Percentiles rank a stretch among this genome's conserved stretches.
These are phyloP conservation scores for Albizia julibrissin DNA, from an alignment of 306 rosid genomes.

Conservation along the genomic window DNA sequence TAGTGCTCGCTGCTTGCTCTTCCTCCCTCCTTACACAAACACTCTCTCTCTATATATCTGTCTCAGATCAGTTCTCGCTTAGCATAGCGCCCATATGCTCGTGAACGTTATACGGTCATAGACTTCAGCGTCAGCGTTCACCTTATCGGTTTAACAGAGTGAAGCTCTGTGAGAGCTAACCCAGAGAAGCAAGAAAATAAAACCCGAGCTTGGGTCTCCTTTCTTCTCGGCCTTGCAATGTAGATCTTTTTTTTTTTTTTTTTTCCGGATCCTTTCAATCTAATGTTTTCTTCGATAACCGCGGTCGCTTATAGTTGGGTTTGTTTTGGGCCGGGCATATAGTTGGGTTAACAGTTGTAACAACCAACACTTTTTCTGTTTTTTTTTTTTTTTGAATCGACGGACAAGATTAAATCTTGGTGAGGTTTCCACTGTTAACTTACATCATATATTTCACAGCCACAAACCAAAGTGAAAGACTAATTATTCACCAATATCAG, in stretches of 20 bases:
- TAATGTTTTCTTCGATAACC: not conserved
- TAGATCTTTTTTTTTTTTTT: too few relatives aligned
- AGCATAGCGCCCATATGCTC: not conserved
- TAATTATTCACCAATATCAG: too few relatives aligned
- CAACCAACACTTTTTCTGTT: too few relatives aligned
- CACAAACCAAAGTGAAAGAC: too few relatives aligned
- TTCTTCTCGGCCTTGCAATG: not conserved
- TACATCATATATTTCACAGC: too few relatives aligned
- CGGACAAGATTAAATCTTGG: too few relatives aligned
- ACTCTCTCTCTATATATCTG: not conserved
- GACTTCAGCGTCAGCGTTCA: not conserved
- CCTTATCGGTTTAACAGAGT: not conserved
- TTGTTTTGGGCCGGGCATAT: not conserved
- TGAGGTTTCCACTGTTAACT: too few relatives aligned
- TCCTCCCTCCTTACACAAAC: not conserved
- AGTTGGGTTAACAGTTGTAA: not conserved
- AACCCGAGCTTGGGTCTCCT: not conserved
- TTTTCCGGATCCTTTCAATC: too few relatives aligned
- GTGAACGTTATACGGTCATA: not conserved
- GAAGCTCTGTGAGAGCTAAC: not conserved
- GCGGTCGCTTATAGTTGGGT: not conserved
- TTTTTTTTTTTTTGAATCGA: too few relatives aligned
- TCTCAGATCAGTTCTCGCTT: not conserved
- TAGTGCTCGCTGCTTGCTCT: not conserved
- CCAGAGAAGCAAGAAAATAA: not conserved